These are phyloP conservation scores for Eucalyptus marginata DNA, from an alignment of 345 rosid species.

Conservation along the genomic window DNA sequence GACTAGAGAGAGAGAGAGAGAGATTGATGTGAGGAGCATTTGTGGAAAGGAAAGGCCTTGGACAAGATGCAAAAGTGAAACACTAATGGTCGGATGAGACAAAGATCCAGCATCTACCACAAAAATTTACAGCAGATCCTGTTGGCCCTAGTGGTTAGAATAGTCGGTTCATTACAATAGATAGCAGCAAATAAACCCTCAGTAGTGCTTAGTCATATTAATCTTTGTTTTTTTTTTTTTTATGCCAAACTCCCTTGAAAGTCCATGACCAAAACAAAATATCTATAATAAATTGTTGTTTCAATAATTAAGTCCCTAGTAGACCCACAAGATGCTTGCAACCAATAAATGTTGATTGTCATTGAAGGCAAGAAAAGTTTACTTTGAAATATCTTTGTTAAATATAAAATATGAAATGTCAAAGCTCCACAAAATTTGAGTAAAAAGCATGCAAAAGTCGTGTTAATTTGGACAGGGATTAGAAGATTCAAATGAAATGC, in stretches of 20 bases:
- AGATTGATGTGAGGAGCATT: neutral
- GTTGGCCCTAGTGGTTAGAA: neutral
- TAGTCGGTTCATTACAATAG: neutral
- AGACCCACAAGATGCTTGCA: neutral
- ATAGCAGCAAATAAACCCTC: neutral
- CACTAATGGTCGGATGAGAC: neutral
- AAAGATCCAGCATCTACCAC: neutral
- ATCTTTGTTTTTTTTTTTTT: neutral
- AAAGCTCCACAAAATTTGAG: neutral
- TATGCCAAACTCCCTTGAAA: neutral
- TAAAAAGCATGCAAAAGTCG: neutral
- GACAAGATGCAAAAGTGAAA: neutral
- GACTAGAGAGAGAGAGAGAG: neutral
- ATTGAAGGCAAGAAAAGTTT: neutral
- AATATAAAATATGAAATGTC: neutral
- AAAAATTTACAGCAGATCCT: neutral
- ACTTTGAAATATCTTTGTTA: neutral
- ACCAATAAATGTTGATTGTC: neutral
- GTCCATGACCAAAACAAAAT: neutral
- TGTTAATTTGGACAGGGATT: neutral
- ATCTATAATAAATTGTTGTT: neutral
- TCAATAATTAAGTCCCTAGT: neutral
- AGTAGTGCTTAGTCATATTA: neutral
- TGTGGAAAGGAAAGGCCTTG: neutral
- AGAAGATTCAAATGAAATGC: neutral